Conservation (phyloP, 208 protist genomes). For the Trypanosoma theileri region DNA sequence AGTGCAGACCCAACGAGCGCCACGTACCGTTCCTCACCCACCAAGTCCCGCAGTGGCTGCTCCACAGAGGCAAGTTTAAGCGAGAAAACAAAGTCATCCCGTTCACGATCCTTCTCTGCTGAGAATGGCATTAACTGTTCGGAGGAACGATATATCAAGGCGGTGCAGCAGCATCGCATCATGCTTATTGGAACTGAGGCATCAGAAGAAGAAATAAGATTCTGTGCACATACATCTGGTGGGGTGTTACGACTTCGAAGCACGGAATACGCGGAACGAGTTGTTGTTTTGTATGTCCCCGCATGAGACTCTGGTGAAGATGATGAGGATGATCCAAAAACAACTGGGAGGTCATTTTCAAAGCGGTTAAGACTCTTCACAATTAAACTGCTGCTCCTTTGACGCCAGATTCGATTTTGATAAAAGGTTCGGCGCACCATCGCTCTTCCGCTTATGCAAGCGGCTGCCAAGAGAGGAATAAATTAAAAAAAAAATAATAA, state of each 20-base stretch:
- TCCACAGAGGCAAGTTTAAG: constrained; percentile 54
- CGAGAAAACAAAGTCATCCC: constrained; percentile 60
- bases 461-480: neutral
- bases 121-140: neutral
- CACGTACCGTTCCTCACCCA: constrained; percentile 27
- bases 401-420: constrained; percentile 1
- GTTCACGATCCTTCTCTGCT: constrained; percentile 33
- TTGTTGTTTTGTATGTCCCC: constrained; percentile 13
- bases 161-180: constrained; percentile 37
- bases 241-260: constrained; percentile 43
- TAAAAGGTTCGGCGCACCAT: constrained; percentile 17
- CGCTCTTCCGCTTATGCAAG: neutral
- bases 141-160: constrained; percentile 30
- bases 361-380: constrained; percentile 34
- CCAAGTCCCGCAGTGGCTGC: constrained; percentile 20
- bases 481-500: constrained; percentile 8
- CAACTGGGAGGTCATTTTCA: constrained; percentile 17
- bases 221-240: constrained; percentile 41
- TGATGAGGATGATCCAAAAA: neutral
- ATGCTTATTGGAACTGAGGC: neutral
- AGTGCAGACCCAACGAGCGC: constrained; percentile 35
- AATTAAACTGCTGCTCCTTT: constrained; percentile 7
- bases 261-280: constrained; percentile 70
- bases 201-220: constrained; percentile 27
- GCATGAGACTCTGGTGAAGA: neutral